Base-by-base conservation (phyloP, 495 filamentous ascomycete species). In the Annulohypoxylon maeteangense region DNA sequence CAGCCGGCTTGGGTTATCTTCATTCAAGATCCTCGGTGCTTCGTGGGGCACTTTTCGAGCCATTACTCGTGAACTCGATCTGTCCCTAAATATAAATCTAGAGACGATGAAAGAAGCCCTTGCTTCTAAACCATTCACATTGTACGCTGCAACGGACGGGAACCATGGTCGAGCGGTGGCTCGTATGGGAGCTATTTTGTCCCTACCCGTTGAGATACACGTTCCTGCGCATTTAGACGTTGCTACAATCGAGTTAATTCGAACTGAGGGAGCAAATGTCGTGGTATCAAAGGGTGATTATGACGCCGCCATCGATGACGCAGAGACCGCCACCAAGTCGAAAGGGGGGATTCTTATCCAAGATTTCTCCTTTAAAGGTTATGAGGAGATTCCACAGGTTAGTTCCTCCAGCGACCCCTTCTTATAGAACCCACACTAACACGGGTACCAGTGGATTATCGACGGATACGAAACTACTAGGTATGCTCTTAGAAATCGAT, bases 111-210 rank as follows among this genome's bases (percentile, higher is more conserved):
- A 7, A 58, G 88, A 5, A 70, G 78, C 3, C 22, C 14, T 7
- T 69, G 16, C 70, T 20, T 80, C 81, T 0, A 71, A 75, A 32
- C 59, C 73, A 7, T 51, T 56, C 3, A 59, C 64, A 3, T 57
- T 88, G 22, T 70, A 74, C 3, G 68, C 89, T 4, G 80, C 86
- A 12, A 90, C 91, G 0, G 89, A 90, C 40, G 91, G 91, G 0
- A 94, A 94, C 70, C 89, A 90, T 83, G 91, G 91, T 0, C 81
- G 90, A 4, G 90, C 91, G 1, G 86, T 90, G 1, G 88, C 90
- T 0, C 82, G 84, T 3, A 90, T 92, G 86, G 90, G 85, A 0
- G 66, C 71, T n/a, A 77, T 88, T 12, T 71, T 93, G 8, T 81
- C 77, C 0, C 74, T 91, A 0, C 72, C 79, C 0, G 80, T 81